phyloP scores from a whole-genome alignment of 768 basidiomycete genomes.

The Mrakia gelida region DNA sequence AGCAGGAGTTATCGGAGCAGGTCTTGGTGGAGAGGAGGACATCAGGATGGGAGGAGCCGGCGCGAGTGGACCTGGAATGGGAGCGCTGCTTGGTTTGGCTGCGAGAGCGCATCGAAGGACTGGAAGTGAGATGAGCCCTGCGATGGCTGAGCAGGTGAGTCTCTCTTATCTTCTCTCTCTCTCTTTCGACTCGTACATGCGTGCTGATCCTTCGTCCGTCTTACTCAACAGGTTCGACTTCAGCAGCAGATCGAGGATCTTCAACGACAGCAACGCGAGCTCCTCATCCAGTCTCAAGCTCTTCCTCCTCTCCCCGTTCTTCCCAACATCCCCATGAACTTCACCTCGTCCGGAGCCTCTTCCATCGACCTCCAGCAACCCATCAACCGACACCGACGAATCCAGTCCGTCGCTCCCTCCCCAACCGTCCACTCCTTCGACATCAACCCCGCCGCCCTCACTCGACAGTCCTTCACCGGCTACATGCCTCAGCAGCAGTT shows the following conservation, averaged over 20 bases:
- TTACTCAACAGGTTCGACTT: constrained; percentile 45
- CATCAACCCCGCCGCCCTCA: constrained; percentile 2
- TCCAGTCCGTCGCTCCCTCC: constrained; percentile 69
- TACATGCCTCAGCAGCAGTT: constrained; percentile 55
- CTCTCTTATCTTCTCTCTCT: constrained; percentile 31
- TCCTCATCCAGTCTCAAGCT: constrained; percentile 38
- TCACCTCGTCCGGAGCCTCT: neutral
- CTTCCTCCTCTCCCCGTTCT: neutral
- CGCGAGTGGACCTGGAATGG: constrained; percentile 40
- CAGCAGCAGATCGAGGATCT: constrained; percentile 46
- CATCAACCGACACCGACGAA: constrained; percentile 62
- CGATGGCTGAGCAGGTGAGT: constrained; percentile 87
- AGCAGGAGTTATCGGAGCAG: constrained; percentile 71
- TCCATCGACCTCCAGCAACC: constrained; percentile 5
- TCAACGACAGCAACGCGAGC: constrained; percentile 43
- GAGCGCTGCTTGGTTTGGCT: constrained; percentile 39
- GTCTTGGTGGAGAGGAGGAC: constrained; percentile 56
- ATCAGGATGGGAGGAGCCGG: constrained; percentile 52
- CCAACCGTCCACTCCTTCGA: constrained; percentile 28
- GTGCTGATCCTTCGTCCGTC: constrained; percentile 16
- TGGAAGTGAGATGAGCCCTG: constrained; percentile 58
- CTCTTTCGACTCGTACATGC: constrained; percentile 20
- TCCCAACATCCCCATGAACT: constrained; percentile 4
- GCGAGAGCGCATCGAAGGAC: constrained; percentile 45
- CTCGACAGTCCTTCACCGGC: constrained; percentile 23